Base-by-base conservation (phyloP, 352 stramenopile genomes). In the Phytophthora sp. region DNA sequence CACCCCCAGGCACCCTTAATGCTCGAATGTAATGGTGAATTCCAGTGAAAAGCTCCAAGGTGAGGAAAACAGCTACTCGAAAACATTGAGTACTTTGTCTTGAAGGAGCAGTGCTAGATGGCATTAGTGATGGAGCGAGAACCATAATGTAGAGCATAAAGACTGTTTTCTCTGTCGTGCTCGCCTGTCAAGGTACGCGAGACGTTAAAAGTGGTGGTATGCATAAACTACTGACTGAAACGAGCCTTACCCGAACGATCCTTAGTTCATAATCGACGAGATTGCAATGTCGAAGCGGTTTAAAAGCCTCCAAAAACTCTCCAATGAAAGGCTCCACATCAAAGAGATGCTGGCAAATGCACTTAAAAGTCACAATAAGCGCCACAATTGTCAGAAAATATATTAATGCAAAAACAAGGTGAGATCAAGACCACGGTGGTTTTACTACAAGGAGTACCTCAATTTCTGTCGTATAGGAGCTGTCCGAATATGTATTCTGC, bases 181-280 rank as follows among this genome's bases (percentile, higher is more conserved):
- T 60, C 0, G 57, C 62, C 79, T 89, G 47, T 33, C 21, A 51
- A 44, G 1, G 18, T 36, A 23, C 35, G 30, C 4, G n/a, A n/a
- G n/a, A n/a, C n/a, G n/a, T n/a, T n/a, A n/a, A n/a, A n/a, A n/a
- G n/a, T n/a, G n/a, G n/a, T n/a, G n/a, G n/a, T n/a, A 31, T 46
- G 26, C 18, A 46, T 46, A 8, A 51, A 26, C 0, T 4, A 16
- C 11, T 39, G 29, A 13, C 42, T 4, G 2, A 21, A 38, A 16
- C 29, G 49, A 31, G 5, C 7, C 67, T 42, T 70, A 90, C 83
- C 38, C 63, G 71, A 64, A 88, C 69, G 38, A 89, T 66, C 11
- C 66, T 70, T 3, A 90, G 36, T 39, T 89, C 81, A 57, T 92
- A 92, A 68, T 90, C 80, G 7, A 88, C 71, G 23, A 92, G 62